These are phyloP conservation scores for Ballota nigra DNA, from an alignment of 257 asterid species.

Conservation along the genomic window DNA sequence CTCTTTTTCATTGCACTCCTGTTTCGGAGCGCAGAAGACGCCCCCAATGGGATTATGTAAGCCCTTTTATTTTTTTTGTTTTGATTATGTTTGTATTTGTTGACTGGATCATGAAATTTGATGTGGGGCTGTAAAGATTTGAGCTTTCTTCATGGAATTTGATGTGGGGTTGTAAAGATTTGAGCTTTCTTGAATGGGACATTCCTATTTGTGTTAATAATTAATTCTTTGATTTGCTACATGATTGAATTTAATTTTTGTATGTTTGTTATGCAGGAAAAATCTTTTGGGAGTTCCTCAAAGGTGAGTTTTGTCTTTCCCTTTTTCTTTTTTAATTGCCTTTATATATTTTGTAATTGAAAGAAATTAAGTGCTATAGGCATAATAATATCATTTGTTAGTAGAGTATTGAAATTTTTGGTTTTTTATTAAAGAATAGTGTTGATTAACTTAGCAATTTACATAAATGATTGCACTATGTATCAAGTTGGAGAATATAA, in stretches of 20 bases:
- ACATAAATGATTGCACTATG: background rate
- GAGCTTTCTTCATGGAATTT: conserved; percentile 21
- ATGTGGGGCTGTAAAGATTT: conserved; percentile 13
- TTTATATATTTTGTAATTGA: background rate
- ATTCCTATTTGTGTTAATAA: background rate
- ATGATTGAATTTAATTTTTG: conserved; percentile 16
- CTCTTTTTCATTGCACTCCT: conserved; percentile 64
- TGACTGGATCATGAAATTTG: background rate
- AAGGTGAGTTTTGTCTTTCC: conserved; percentile 39
- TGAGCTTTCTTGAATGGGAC: conserved; percentile 18
- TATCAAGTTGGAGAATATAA: background rate
- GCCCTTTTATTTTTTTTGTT: conserved; percentile 10
- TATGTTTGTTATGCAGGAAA: conserved; percentile 43
- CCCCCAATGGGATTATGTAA: conserved; percentile 61
- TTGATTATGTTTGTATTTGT: background rate
- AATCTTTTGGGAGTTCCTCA: conserved; percentile 41
- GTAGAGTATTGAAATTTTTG: background rate
- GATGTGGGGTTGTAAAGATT: conserved; percentile 13
- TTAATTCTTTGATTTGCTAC: too few relatives aligned
- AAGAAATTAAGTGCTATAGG: background rate
- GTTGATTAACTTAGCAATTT: background rate
- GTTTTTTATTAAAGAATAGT: background rate
- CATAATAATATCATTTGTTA: too few relatives aligned
- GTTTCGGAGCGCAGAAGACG: conserved; percentile 68
- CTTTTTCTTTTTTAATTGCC: background rate